Conservation (phyloP, 1,139 yeast species). For the Komagataea norvegica region DNA sequence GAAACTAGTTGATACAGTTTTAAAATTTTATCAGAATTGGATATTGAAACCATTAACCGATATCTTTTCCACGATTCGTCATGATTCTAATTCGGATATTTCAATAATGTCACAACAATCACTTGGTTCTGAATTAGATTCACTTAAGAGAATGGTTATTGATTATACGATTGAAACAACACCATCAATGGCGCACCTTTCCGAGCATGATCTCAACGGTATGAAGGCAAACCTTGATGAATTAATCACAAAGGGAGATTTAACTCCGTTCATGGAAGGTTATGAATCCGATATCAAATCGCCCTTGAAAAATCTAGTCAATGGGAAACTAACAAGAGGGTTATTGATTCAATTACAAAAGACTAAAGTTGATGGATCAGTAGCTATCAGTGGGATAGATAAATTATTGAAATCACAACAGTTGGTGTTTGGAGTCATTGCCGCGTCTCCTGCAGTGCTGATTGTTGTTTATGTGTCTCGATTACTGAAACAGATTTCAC, state of each 20-base stretch:
- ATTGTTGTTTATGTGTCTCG: conserved; percentile 45
- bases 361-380: conserved; percentile 90
- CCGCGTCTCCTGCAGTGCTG: conserved; percentile 75
- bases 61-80: conserved; percentile 73
- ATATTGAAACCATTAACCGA: conserved; percentile 70
- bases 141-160: conserved; percentile 82
- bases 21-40: conserved; percentile 79
- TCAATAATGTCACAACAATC: conserved; percentile 80
- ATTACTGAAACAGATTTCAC: conserved; percentile 25
- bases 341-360: conserved; percentile 87
- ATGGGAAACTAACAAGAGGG: conserved; percentile 72
- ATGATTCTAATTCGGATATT: conserved; percentile 61
- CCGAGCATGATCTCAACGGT: conserved; percentile 17
- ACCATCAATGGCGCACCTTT: conserved; percentile 26
- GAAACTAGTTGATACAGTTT: conserved; percentile 57
- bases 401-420: conserved; percentile 86
- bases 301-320: conserved; percentile 59
- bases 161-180: conserved; percentile 56
- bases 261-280: conserved; percentile 71
- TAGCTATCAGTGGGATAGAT: conserved; percentile 89
- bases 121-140: conserved; percentile 67
- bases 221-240: conserved; percentile 28
- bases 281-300: conserved; percentile 72
- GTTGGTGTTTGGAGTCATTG: conserved; percentile 84
- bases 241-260: conserved; percentile 60